Evolutionary conservation across 257 asterid genomes (phyloP).

Genomic region (Solanum medicagineum): DNA sequence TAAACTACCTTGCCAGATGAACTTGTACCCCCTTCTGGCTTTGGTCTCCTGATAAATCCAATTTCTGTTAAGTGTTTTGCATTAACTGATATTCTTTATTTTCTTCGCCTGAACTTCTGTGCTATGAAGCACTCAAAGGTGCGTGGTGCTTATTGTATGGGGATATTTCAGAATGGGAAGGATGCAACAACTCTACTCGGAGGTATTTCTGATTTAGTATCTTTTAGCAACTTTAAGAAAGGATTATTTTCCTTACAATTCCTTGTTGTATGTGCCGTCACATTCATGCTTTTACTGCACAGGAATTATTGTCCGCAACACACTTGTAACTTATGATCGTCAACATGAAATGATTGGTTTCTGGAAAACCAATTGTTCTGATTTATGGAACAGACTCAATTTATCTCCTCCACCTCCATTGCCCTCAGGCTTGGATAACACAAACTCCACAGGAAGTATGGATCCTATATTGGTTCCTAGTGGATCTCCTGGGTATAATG

Average conservation of each 20-base stretch:
- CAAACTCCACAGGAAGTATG: slow-evolving; percentile 26
- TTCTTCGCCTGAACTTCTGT: background rate
- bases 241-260: background rate
- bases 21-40: background rate
- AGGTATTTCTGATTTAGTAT: slow-evolving; percentile 30
- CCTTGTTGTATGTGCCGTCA: background rate
- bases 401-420: slow-evolving; percentile 35
- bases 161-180: slow-evolving; percentile 94
- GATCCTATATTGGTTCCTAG: slow-evolving; percentile 50
- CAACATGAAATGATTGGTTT: slow-evolving; percentile 83
- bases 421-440: slow-evolving; percentile 20
- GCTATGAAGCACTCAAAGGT: slow-evolving; percentile 74
- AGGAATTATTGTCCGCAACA: slow-evolving; percentile 94
- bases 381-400: slow-evolving; percentile 85
- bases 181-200: slow-evolving; percentile 98
- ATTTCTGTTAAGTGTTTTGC: slow-evolving; percentile 4
- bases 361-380: slow-evolving; percentile 96
- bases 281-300: background rate
- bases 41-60: background rate
- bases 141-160: slow-evolving; percentile 94
- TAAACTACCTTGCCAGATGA: background rate
- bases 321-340: slow-evolving; percentile 94
- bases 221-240: background rate
- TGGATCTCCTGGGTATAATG: slow-evolving; percentile 28
- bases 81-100: background rate